A percentile compares a stretch with the other conserved stretches of the same genome.
phyloP scores from a whole-genome alignment of 306 rosid species.

The Trifolium pratense region DNA sequence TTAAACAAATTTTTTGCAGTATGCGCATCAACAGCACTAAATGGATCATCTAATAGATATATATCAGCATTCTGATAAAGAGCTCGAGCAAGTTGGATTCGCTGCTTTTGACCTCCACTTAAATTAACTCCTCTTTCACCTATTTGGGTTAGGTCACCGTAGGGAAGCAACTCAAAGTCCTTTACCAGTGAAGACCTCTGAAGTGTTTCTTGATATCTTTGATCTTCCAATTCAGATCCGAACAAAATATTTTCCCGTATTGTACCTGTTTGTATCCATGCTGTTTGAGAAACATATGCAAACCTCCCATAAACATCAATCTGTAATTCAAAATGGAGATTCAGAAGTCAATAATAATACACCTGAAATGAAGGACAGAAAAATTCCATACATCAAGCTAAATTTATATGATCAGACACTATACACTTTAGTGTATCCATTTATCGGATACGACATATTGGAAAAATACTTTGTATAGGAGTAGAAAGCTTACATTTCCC shows the following conservation, averaged over 20 bases:
- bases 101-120: slow-evolving; percentile 91
- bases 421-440: no score
- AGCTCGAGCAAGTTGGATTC: slow-evolving; percentile 95
- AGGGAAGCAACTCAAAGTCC: slow-evolving; percentile 65
- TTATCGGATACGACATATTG: no score
- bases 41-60: slow-evolving; percentile 59
- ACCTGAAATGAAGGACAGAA: background rate
- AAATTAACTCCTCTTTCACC: slow-evolving; percentile 67
- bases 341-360: no score
- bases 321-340: slow-evolving; percentile 16
- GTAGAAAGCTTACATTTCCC: background rate
- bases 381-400: background rate
- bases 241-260: slow-evolving; percentile 58
- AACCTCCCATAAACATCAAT: slow-evolving; percentile 50
- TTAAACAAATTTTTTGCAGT: slow-evolving; percentile 63
- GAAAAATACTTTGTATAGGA: background rate
- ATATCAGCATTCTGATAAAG: slow-evolving; percentile 92
- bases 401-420: no score
- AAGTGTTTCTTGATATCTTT: slow-evolving; percentile 56
- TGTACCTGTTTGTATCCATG: slow-evolving; percentile 66
- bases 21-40: slow-evolving; percentile 12
- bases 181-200: slow-evolving; percentile 54
- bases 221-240: slow-evolving; percentile 54
- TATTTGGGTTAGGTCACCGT: slow-evolving; percentile 57
- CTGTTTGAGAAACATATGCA: slow-evolving; percentile 69